phyloP scores from a whole-genome alignment of 768 basidiomycete species.

The Stropharia rugosoannulata region DNA sequence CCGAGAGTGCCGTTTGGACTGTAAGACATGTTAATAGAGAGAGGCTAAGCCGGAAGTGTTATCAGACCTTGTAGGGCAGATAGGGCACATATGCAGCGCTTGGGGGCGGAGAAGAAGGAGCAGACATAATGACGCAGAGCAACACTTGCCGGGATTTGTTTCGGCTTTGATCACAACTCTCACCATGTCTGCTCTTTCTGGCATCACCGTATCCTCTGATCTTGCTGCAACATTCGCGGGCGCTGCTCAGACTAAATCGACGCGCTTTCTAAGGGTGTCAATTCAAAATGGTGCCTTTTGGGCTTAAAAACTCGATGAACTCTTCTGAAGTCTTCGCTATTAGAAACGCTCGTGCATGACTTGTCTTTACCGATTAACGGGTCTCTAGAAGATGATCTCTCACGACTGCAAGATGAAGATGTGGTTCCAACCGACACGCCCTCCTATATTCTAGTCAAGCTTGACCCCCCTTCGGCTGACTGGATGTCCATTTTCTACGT shows the following conservation, averaged over 20 bases:
- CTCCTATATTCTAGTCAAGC: slow-evolving; percentile 72
- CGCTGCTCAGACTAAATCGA: slow-evolving; percentile 46
- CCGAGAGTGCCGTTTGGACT: slow-evolving; percentile 51
- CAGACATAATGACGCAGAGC: slow-evolving; percentile 24
- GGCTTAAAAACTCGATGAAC: slow-evolving; percentile 4
- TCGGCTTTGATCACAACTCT: slow-evolving; percentile 16
- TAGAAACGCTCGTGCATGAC: slow-evolving; percentile 72
- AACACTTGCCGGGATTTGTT: slow-evolving; percentile 3
- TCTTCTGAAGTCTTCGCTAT: slow-evolving; percentile 16
- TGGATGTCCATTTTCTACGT: slow-evolving; percentile 83
- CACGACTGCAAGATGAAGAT: slow-evolving; percentile 44
- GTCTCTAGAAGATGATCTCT: slow-evolving; percentile 63
- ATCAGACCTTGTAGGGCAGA: slow-evolving; percentile 49
- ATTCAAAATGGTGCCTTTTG: slow-evolving; percentile 66
- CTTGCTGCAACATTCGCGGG: slow-evolving; percentile 58
- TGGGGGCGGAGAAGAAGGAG: slow-evolving; percentile 22
- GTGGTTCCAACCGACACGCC: slow-evolving; percentile 61
- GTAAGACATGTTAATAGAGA: slow-evolving; percentile 9
- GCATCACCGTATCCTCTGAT: slow-evolving; percentile 62
- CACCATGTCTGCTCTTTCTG: slow-evolving; percentile 73
- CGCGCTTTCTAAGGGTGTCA: slow-evolving; percentile 75
- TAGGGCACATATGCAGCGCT: slow-evolving; percentile 39
- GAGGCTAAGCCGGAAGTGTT: slow-evolving; percentile 1
- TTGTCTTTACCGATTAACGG: slow-evolving; percentile 44
- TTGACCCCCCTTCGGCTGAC: slow-evolving; percentile 56